These are phyloP conservation scores for Phytophthora tentaculata DNA, from an alignment of 352 stramenopile genomes.

Conservation along the genomic window DNA sequence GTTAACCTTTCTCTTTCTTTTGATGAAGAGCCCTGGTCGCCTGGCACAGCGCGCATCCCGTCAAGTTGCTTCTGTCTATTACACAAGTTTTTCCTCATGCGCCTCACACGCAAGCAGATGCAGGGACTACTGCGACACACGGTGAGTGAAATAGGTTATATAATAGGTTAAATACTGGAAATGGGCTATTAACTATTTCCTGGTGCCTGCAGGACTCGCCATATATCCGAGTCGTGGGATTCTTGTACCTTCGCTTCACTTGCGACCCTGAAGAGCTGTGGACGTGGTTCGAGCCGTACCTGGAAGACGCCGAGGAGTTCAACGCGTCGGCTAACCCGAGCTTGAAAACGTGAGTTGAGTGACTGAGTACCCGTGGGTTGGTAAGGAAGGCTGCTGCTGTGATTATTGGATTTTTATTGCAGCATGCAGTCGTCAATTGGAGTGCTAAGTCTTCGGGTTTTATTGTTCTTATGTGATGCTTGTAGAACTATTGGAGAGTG, in stretches of 20 bases:
- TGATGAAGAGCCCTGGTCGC: slow-evolving; percentile 92
- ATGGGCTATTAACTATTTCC: slow-evolving; percentile 18
- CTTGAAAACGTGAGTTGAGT: slow-evolving; percentile 67
- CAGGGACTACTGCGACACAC: slow-evolving; percentile 92
- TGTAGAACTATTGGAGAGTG: slow-evolving; percentile 94
- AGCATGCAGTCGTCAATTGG: slow-evolving; percentile 22
- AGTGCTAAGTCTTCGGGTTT: slow-evolving; percentile 13
- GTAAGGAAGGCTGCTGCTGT: slow-evolving; percentile 42
- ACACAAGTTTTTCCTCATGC: slow-evolving; percentile 97
- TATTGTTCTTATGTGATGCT: background rate
- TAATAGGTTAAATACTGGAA: slow-evolving; percentile 12
- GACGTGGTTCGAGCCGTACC: slow-evolving; percentile 95
- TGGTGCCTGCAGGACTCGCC: slow-evolving; percentile 85
- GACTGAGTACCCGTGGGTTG: slow-evolving; percentile 21
- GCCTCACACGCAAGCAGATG: slow-evolving; percentile 97
- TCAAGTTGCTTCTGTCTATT: slow-evolving; percentile 97
- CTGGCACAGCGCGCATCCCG: slow-evolving; percentile 90
- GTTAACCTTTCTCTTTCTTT: slow-evolving; percentile 21
- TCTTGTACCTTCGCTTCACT: slow-evolving; percentile 98
- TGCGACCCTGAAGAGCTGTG: slow-evolving; percentile 93
- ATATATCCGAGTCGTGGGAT: slow-evolving; percentile 96
- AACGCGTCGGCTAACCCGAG: slow-evolving; percentile 85
- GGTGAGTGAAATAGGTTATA: slow-evolving; percentile 37
- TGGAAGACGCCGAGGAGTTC: slow-evolving; percentile 96
- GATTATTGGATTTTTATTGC: slow-evolving; percentile 12